Evolutionary conservation across 2,329 filamentous ascomycete species (phyloP).

Genomic region (Chaetomiaceae sp.): DNA sequence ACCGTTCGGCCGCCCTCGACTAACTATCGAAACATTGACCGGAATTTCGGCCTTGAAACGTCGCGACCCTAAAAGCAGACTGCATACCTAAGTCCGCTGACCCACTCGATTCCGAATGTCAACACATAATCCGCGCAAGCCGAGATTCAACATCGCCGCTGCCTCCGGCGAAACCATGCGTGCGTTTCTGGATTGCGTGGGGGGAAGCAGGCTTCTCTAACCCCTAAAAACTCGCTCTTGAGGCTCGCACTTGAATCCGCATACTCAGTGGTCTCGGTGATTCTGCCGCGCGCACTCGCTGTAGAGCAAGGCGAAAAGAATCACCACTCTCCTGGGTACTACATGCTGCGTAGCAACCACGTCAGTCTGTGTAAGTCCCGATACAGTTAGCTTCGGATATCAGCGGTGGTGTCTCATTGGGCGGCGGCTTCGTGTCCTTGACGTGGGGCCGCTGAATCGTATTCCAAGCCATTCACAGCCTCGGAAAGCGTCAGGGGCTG

Average conservation of each 20-base stretch:
- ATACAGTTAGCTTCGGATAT: conserved; percentile 21
- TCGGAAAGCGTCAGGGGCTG: neutral
- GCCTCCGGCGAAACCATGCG: no score
- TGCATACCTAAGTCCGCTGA: neutral
- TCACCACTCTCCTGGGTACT: no score
- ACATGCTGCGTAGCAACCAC: neutral
- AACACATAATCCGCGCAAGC: neutral
- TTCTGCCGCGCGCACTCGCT: no score
- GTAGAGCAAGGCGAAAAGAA: no score
- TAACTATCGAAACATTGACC: neutral
- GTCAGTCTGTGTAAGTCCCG: conserved; percentile 19
- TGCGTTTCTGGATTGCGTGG: no score
- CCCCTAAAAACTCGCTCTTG: no score
- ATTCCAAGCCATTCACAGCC: conserved; percentile 16
- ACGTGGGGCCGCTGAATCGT: conserved; percentile 24
- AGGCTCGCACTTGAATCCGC: no score
- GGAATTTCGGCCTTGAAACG: neutral
- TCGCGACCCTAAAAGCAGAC: neutral
- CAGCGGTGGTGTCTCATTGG: conserved; percentile 19
- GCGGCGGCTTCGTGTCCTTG: neutral
- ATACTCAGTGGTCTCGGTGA: no score
- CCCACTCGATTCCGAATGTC: neutral
- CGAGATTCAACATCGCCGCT: neutral
- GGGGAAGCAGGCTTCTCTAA: no score
- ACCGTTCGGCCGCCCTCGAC: neutral